Base-by-base conservation (phyloP, 2,329 filamentous ascomycete species). In the Atkinsonella hypoxylon region DNA sequence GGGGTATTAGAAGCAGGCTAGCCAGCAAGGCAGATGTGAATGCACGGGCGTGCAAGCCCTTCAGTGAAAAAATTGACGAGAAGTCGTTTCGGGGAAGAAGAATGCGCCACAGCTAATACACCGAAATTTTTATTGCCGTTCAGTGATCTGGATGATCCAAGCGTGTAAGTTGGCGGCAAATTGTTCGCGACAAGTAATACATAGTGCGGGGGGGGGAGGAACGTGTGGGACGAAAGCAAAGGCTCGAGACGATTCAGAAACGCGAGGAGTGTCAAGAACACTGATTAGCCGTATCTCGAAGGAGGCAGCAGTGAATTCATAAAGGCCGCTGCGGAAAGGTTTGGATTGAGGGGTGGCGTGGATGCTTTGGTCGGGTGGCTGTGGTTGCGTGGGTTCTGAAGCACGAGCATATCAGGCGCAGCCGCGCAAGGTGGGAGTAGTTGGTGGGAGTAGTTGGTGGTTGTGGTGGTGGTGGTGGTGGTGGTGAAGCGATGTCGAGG, bases 171-270 rank as follows among this genome's bases (percentile, higher is more conserved):
- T 48, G 45, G 41, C 36, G 51, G 30, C 40, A 17, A 26, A 39
- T 15, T 5, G 26, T 26, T 44, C 47, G 34, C 47, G 31, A 47
- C 20, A 36, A 30, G 31, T 26, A 38, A 41, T 39, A 52, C 51
- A 52, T 52, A 40, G 45, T 45, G 48, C 39, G 48, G 39, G 31
- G 30, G 9, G 44, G 43, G 20, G 31, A 31, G 20, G 31, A 31
- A 8, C 20, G 17, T 34, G 26, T 9, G 36, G 3, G 26, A 42
- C 31, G 38, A n/a, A 36, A 40, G 31, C 45, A 26, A 45, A 40
- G 13, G 34, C 17, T 12, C 15, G 11, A n/a, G 34, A n/a, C 34
- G 22, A 13, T 13, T n/a, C 22, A 48, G 30, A 39, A 15, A 31
- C 31, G 43, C 11, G 30, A 45, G 34, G 26, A 41, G 47, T 20